phyloP scores from a whole-genome alignment of 306 rosid species.

The Leucaena leucocephala region DNA sequence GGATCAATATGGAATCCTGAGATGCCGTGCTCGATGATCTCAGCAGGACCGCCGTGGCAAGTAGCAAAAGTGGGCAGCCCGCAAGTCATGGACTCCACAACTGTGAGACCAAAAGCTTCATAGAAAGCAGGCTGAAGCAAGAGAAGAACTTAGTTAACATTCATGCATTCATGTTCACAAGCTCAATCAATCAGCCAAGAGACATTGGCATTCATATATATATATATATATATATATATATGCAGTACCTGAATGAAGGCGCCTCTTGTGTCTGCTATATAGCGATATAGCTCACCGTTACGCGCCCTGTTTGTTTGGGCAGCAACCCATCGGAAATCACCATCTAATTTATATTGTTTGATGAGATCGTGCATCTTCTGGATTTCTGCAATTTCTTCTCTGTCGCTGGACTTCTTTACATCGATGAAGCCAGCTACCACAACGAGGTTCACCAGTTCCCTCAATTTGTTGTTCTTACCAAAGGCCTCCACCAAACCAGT shows the following conservation, averaged over 20 bases:
- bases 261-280: conserved; percentile 59
- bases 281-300: conserved; percentile 70
- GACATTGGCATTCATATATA: not conserved
- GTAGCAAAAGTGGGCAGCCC: conserved; percentile 73
- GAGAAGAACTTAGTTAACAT: not conserved
- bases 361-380: conserved; percentile 68
- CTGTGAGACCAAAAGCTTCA: conserved; percentile 80
- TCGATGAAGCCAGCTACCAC: conserved; percentile 60
- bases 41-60: conserved; percentile 71
- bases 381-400: conserved; percentile 68
- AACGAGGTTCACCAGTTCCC: conserved; percentile 66
- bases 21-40: conserved; percentile 62
- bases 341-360: conserved; percentile 46
- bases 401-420: conserved; percentile 54
- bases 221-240: not conserved
- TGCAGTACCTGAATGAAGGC: conserved; percentile 63
- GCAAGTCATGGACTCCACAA: conserved; percentile 70
- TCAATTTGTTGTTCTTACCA: conserved; percentile 52
- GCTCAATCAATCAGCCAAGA: not conserved
- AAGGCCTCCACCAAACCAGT: conserved; percentile 61
- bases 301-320: conserved; percentile 65
- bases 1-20: conserved; percentile 74
- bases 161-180: not conserved
- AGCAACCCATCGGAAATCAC: conserved; percentile 64
- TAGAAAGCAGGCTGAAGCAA: conserved; percentile 62